A percentile compares a stretch with the other conserved stretches of the same genome.
Conservation (phyloP, 305 asterid genomes). For the Solanum hybrid region DNA sequence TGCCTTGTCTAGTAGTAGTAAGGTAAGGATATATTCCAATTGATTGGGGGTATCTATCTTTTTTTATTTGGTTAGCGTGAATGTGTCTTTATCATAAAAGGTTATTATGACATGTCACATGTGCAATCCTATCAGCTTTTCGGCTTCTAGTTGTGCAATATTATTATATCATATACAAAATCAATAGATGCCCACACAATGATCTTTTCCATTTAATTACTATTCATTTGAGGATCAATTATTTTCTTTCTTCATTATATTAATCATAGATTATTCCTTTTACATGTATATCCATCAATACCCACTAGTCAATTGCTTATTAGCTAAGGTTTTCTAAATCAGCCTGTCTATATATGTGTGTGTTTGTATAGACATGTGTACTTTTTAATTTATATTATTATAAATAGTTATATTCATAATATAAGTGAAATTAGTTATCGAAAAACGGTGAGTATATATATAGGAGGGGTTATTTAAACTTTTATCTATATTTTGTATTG, state of each 20-base stretch:
- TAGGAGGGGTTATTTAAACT: background rate
- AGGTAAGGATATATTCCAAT: conserved; percentile 1
- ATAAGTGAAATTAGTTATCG: too few species aligned
- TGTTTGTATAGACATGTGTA: too few species aligned
- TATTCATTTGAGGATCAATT: background rate
- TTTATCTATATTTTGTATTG: too few species aligned
- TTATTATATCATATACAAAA: background rate
- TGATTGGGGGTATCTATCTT: background rate
- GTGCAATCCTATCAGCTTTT: conserved; percentile 4
- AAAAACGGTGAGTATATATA: too few species aligned
- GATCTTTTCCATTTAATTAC: background rate
- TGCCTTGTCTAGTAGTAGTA: background rate
- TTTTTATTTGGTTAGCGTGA: conserved; percentile 5
- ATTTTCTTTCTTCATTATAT: background rate
- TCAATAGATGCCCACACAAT: conserved; percentile 1
- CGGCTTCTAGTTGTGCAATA: background rate
- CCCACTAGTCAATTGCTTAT: background rate
- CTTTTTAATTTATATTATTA: too few species aligned
- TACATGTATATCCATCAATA: background rate
- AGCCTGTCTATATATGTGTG: background rate
- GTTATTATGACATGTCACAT: conserved; percentile 5
- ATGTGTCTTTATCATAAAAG: conserved; percentile 5
- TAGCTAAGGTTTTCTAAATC: background rate
- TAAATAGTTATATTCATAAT: background rate
- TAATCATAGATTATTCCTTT: background rate